These are phyloP conservation scores for Scheffersomyces cryptocercus DNA, from an alignment of 1,139 yeast species.

Conservation along the genomic window DNA sequence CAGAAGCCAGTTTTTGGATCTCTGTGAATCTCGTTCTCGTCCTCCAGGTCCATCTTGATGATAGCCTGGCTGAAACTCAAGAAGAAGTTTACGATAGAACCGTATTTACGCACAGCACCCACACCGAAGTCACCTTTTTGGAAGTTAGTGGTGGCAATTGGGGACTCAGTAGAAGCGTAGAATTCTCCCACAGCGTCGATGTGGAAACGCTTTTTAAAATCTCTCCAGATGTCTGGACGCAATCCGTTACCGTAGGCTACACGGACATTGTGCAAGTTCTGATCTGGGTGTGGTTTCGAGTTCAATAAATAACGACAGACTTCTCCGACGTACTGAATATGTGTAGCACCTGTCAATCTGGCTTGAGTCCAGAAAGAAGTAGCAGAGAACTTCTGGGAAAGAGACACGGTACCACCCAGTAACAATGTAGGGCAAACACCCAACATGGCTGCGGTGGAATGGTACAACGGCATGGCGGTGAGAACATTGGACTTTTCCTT, in stretches of 20 bases:
- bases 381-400: conserved; percentile 83
- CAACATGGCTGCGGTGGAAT: conserved; percentile 88
- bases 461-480: conserved; percentile 95
- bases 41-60: conserved; percentile 80
- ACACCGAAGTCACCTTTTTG: conserved; percentile 81
- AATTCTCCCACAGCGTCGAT: conserved; percentile 84
- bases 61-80: conserved; percentile 60
- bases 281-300: conserved; percentile 67
- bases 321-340: conserved; percentile 93
- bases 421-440: conserved; percentile 77
- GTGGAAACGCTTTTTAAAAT: conserved; percentile 74
- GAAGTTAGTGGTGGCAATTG: conserved; percentile 82
- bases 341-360: conserved; percentile 67
- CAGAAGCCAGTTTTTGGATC: conserved; percentile 69
- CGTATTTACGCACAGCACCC: conserved; percentile 89
- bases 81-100: conserved; percentile 57
- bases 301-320: conserved; percentile 84
- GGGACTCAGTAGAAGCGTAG: conserved; percentile 93
- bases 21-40: conserved; percentile 69
- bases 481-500: conserved; percentile 59
- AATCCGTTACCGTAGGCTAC: conserved; percentile 93
- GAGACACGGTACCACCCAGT: conserved; percentile 69
- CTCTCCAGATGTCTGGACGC: conserved; percentile 88
- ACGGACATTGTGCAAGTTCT: conserved; percentile 59
- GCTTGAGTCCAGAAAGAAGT: conserved; percentile 92